phyloP scores from a whole-genome alignment of 495 filamentous ascomycete genomes.

The Penicillium simplicissimum region DNA sequence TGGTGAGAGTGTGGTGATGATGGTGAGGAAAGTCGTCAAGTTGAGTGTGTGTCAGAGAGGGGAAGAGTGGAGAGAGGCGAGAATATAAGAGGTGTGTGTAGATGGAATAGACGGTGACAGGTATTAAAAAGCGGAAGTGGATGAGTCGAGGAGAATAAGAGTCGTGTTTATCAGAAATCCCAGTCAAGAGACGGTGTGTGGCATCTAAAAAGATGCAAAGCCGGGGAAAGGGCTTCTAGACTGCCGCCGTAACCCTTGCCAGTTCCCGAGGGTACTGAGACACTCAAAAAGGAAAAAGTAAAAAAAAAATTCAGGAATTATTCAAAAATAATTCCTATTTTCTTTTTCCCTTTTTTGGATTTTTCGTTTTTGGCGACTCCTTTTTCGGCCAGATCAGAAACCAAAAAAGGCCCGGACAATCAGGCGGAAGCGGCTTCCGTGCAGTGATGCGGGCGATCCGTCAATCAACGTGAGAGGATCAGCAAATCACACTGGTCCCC shows the following conservation, averaged over 20 bases:
- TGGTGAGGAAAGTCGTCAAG: constrained; percentile 6
- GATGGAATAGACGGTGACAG: constrained; percentile 1
- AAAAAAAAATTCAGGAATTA: constrained; percentile 1
- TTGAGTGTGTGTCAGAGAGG: neutral
- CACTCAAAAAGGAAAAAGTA: constrained; percentile 13
- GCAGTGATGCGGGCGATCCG: constrained; percentile 22
- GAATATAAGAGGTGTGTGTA: constrained; percentile 6
- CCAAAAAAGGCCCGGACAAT: constrained; percentile 4
- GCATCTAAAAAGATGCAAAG: constrained; percentile 21
- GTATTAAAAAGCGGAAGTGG: constrained; percentile 2
- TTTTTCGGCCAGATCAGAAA: neutral
- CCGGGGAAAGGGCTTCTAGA: constrained; percentile 38
- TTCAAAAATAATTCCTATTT: neutral
- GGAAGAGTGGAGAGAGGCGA: constrained; percentile 3
- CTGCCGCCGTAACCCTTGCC: constrained; percentile 33
- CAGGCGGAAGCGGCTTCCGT: constrained; percentile 25
- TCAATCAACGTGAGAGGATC: constrained; percentile 19
- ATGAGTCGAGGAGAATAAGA: constrained; percentile 10
- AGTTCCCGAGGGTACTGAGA: constrained; percentile 18
- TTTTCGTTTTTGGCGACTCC: neutral
- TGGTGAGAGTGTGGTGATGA: constrained; percentile 9
- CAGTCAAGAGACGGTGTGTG: constrained; percentile 20
- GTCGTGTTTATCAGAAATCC: constrained; percentile 17
- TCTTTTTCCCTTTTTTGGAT: neutral
- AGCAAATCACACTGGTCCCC: constrained; percentile 9